Conservation (phyloP, 1,284 basidiomycete species). For the Boletus holoroseus region DNA sequence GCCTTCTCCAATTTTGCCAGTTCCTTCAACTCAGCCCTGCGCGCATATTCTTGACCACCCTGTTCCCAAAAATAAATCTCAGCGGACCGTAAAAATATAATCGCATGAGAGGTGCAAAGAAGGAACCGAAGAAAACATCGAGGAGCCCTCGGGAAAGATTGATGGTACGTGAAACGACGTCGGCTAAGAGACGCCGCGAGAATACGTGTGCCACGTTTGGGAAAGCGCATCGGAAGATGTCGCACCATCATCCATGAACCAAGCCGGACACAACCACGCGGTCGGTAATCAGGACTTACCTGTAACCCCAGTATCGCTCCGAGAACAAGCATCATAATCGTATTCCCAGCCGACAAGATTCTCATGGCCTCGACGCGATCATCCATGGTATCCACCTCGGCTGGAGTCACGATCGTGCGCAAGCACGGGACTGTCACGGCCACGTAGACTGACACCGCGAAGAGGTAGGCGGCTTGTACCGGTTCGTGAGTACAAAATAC, state of each 20-base stretch:
- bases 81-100: constrained; percentile 18
- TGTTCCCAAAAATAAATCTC: constrained; percentile 37
- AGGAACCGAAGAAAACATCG: constrained; percentile 7
- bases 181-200: constrained; percentile 18
- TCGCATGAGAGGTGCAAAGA: constrained; percentile 6
- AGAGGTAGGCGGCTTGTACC: constrained; percentile 62
- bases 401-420: constrained; percentile 62
- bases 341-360: constrained; percentile 78
- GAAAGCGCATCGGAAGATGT: constrained; percentile 5
- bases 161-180: constrained; percentile 1
- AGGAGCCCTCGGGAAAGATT: constrained; percentile 1
- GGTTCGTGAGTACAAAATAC: constrained; percentile 10
- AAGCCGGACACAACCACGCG: background rate
- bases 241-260: constrained; percentile 3
- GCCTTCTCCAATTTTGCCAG: constrained; percentile 43
- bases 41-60: constrained; percentile 84
- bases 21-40: constrained; percentile 59
- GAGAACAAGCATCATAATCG: constrained; percentile 68
- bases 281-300: constrained; percentile 40
- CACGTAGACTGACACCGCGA: constrained; percentile 72
- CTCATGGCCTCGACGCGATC: constrained; percentile 75
- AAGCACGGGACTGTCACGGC: constrained; percentile 74
- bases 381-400: constrained; percentile 50
- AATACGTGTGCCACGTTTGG: constrained; percentile 3
- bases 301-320: constrained; percentile 64